Conservation (phyloP, 768 basidiomycete genomes). For the Pluteus cervinus region DNA sequence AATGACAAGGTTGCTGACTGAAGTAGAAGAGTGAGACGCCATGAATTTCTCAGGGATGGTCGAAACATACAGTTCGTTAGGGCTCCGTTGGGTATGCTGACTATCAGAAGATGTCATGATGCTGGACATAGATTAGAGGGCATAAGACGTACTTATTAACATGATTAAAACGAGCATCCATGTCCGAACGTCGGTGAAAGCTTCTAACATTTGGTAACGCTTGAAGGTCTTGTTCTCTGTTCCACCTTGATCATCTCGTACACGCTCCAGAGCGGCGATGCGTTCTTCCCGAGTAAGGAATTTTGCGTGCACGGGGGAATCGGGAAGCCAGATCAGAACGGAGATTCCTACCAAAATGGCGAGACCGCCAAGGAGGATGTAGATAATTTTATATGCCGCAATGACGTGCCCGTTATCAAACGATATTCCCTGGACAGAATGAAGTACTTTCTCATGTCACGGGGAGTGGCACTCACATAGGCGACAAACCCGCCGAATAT, state of each 20-base stretch:
- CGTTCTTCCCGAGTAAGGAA: conserved; percentile 54
- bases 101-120: conserved; percentile 21
- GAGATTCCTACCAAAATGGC: conserved; percentile 51
- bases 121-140: not conserved
- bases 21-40: not conserved
- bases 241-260: conserved; percentile 59
- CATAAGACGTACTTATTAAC: conserved; percentile 40
- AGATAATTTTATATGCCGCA: conserved; percentile 57
- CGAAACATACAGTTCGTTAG: conserved; percentile 49
- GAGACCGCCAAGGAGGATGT: conserved; percentile 52
- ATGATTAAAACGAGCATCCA: conserved; percentile 59
- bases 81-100: conserved; percentile 60
- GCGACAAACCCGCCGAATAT: conserved; percentile 62
- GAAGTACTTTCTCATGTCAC: not conserved
- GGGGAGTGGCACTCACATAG: too few species aligned
- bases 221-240: conserved; percentile 57
- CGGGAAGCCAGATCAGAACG: conserved; percentile 57
- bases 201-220: conserved; percentile 51
- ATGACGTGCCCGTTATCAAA: conserved; percentile 41
- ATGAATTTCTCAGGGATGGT: not conserved
- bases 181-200: conserved; percentile 49
- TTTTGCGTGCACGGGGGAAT: conserved; percentile 55
- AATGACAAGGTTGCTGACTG: conserved; percentile 60
- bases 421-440: conserved; percentile 41
- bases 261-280: conserved; percentile 57